These are phyloP conservation scores for Ambrosia hybrid DNA, from an alignment of 140 eudicot genomes.

Conservation along the genomic window DNA sequence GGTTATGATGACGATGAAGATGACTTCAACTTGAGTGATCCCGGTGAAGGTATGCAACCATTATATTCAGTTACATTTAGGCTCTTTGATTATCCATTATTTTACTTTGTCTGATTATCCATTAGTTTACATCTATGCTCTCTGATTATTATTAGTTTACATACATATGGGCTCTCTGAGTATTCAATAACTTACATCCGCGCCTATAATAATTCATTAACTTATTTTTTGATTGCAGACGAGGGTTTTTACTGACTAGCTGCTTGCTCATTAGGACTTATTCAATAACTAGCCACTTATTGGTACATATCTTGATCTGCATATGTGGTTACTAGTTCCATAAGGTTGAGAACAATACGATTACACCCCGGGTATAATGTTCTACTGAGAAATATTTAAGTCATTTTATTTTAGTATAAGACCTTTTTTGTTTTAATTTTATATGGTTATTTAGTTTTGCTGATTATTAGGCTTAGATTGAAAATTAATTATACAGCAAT, in stretches of 20 bases:
- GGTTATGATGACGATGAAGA: slow-evolving; percentile 80
- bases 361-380: too few relatives aligned
- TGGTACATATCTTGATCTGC: slow-evolving; percentile 9
- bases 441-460: background rate
- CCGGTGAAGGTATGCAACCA: slow-evolving; percentile 42
- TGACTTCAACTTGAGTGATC: slow-evolving; percentile 55
- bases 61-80: background rate
- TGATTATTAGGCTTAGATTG: background rate
- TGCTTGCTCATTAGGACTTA: background rate
- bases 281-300: background rate
- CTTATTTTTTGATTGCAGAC: slow-evolving; percentile 22
- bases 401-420: background rate
- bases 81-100: background rate
- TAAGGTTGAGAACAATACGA: too few relatives aligned
- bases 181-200: too few relatives aligned
- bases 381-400: background rate
- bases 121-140: too few relatives aligned
- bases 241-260: slow-evolving; percentile 30
- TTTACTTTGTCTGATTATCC: too few relatives aligned
- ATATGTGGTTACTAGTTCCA: too few relatives aligned
- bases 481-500: background rate
- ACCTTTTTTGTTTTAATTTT: background rate
- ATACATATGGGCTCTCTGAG: too few relatives aligned
- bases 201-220: too few relatives aligned
- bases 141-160: too few relatives aligned